Conservation (phyloP, 2,329 filamentous ascomycete genomes). For the Neonectria magnoliae region DNA sequence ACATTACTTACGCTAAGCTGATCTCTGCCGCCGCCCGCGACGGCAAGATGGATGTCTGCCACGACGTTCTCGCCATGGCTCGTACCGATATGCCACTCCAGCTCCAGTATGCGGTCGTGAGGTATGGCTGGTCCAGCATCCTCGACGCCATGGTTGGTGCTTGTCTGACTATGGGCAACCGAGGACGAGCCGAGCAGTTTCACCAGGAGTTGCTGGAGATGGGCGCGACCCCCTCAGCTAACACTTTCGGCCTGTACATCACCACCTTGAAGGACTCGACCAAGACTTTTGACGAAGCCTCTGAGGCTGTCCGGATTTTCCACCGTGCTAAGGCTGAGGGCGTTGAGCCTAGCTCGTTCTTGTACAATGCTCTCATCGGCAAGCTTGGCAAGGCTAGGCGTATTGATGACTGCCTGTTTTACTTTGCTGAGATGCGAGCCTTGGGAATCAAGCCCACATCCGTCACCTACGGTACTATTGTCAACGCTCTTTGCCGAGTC, state of each 20-base stretch:
- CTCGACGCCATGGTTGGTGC: constrained; percentile 96
- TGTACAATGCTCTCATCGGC: constrained; percentile 98
- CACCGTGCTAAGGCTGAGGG: constrained; percentile 91
- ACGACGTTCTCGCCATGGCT: constrained; percentile 90
- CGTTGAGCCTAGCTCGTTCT: constrained; percentile 93
- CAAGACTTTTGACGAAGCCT: constrained; percentile 97
- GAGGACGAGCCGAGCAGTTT: constrained; percentile 82
- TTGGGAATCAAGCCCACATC: constrained; percentile 94
- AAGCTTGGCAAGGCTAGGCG: constrained; percentile 98
- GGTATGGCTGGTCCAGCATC: constrained; percentile 96
- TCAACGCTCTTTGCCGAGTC: constrained; percentile 96
- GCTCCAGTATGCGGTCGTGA: constrained; percentile 84
- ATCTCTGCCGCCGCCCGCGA: constrained; percentile 90
- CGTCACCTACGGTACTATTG: constrained; percentile 97
- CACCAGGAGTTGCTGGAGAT: constrained; percentile 93
- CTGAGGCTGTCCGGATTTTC: constrained; percentile 97
- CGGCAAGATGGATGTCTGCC: constrained; percentile 81
- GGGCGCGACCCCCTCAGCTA: constrained; percentile 90
- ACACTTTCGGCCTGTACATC: constrained; percentile 98
- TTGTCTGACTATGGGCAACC: constrained; percentile 84
- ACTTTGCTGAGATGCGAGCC: constrained; percentile 96
- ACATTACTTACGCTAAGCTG: constrained; percentile 96
- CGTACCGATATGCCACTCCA: constrained; percentile 87
- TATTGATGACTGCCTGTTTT: constrained; percentile 97
- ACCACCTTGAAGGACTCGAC: constrained; percentile 98